Conservation (phyloP, 2,329 filamentous ascomycete species). For the Ophiocordyceps australis region DNA sequence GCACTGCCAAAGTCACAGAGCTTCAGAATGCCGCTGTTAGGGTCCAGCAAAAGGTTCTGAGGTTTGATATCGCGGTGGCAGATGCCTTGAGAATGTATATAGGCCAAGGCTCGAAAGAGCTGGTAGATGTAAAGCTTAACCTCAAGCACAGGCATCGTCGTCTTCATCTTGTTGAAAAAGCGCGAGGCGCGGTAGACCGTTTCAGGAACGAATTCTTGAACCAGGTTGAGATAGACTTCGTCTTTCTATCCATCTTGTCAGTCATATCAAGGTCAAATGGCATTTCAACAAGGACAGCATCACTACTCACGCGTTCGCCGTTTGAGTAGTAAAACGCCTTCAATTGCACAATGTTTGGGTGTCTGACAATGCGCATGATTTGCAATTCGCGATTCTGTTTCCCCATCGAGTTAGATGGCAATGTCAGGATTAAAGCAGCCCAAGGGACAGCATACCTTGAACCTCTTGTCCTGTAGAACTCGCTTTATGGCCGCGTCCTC, state of each 20-base stretch:
- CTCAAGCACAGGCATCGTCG: constrained; percentile 95
- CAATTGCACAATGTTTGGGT: constrained; percentile 96
- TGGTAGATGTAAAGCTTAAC: constrained; percentile 99
- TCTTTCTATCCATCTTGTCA: too few species aligned
- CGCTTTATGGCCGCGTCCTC: constrained; percentile 99
- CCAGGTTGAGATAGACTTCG: constrained; percentile 95
- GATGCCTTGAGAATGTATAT: constrained; percentile 98
- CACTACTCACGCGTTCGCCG: constrained; percentile 75
- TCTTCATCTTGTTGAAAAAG: constrained; percentile 99
- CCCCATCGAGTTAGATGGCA: constrained; percentile 5
- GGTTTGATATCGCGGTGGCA: constrained; percentile 99
- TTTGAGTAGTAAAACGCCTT: constrained; percentile 99
- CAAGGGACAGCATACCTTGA: constrained; percentile 54
- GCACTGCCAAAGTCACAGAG: constrained; percentile 98
- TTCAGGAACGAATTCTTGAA: constrained; percentile 95
- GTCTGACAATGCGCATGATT: constrained; percentile 98
- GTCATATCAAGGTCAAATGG: too few species aligned
- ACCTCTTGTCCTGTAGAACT: constrained; percentile 96
- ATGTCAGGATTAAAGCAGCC: too few species aligned
- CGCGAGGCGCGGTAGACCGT: constrained; percentile 95
- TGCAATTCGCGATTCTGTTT: constrained; percentile 93
- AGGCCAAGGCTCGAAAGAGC: constrained; percentile 92
- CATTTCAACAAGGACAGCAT: too few species aligned
- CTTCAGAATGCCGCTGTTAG: constrained; percentile 79
- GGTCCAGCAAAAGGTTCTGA: constrained; percentile 89